These are phyloP conservation scores for Citrus australasica DNA, from an alignment of 345 rosid genomes.

Conservation along the genomic window DNA sequence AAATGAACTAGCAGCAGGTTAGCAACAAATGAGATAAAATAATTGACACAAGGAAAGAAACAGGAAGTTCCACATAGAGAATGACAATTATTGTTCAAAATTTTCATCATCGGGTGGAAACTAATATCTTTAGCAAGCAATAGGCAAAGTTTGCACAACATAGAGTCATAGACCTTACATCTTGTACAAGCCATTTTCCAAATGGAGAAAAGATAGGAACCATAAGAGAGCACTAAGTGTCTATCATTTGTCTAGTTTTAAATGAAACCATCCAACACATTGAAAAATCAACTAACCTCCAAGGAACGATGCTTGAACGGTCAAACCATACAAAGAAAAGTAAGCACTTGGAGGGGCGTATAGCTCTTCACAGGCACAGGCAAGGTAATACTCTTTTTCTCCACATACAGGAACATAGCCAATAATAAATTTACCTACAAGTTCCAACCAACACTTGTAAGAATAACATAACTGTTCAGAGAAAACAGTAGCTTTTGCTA, in stretches of 20 bases:
- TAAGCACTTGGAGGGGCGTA: constrained; percentile 97
- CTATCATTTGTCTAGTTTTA: neutral
- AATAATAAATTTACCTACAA: constrained; percentile 77
- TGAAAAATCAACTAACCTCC: constrained; percentile 50
- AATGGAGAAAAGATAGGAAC: neutral
- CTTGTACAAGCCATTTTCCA: neutral
- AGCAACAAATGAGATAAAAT: neutral
- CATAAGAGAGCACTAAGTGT: neutral
- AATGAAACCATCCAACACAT: neutral
- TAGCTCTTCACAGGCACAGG: constrained; percentile 78
- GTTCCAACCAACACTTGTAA: neutral
- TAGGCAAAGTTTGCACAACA: neutral
- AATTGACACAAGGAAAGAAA: neutral
- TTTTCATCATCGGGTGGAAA: neutral
- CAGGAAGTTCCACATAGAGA: neutral
- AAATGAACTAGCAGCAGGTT: neutral
- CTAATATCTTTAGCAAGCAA: constrained; percentile 3
- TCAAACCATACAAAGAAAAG: constrained; percentile 82
- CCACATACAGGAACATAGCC: constrained; percentile 73
- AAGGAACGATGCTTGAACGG: constrained; percentile 84
- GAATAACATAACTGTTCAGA: neutral
- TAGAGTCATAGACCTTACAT: neutral
- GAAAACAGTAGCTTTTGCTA: neutral
- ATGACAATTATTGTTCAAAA: neutral
- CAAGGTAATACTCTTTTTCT: constrained; percentile 89